Base-by-base conservation (phyloP, 306 rosid genomes). In the barrel medic (Medicago truncatula) region DNA sequence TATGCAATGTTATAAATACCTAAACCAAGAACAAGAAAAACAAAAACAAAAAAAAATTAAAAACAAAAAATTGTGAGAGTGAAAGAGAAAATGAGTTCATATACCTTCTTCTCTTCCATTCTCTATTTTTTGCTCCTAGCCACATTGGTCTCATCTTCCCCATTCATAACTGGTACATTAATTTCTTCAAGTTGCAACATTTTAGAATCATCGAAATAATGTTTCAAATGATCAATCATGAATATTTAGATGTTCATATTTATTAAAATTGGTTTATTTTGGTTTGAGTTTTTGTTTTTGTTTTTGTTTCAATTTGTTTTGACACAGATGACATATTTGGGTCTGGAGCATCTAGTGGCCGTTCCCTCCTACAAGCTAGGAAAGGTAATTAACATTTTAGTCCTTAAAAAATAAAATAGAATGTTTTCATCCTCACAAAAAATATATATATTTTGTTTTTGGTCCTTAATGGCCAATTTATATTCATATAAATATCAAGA, bases 361-460 rank as follows among this genome's bases (percentile, higher is more conserved):
- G 97, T 68, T 77, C 91, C 77, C 99, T 95, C 68, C 93, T 95
- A 50, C 97, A 95, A 77, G 78, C 87, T 71, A 79, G 71, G 84
- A 86, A 86, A 83, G 70, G 99, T 61, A 31, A 31, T 14, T 95
- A 85, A 54, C 41, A 38, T 4, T 56, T 3, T 56, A 52, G 10
- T 20, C 23, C 23, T 21, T 21, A 21, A 2, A 21, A 21, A 21
- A 21, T 21, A 1, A 21, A 21, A 21, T 21, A 21, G 23, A 21
- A 21, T 21, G 23, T 21, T 21, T 21, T 21, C 23, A 21, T 21
- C 23, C 23, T 1, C 2, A 21, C 23, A 1, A 21, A 21, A 21
- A 21, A n/a, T n/a, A n/a, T n/a, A n/a, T n/a, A n/a, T n/a, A n/a
- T n/a, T n/a, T n/a, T n/a, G 1, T 1, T 21, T 21, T 1, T 21